A percentile compares a stretch with the other conserved stretches of the same genome.
phyloP scores from a whole-genome alignment of 2,329 filamentous ascomycete genomes.

The Colletotrichum melonis region DNA sequence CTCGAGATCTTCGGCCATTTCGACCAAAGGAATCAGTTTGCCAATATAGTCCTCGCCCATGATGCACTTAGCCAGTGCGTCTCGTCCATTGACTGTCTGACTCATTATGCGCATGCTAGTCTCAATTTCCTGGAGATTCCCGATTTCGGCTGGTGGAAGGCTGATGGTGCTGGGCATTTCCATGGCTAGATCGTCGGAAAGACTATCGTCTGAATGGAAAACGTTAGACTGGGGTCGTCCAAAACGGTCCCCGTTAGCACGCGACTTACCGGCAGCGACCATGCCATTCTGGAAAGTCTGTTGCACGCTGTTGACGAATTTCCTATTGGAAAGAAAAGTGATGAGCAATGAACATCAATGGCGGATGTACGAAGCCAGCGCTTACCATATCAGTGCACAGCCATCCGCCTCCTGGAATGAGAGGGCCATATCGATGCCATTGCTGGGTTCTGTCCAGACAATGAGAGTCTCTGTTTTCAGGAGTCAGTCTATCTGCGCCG shows the following conservation, averaged over 20 bases:
- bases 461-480: constrained; percentile 84
- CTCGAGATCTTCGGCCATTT: constrained; percentile 91
- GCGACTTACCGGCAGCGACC: constrained; percentile 67
- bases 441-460: constrained; percentile 91
- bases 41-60: constrained; percentile 87
- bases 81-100: constrained; percentile 79
- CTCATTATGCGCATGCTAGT: constrained; percentile 84
- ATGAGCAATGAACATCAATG: not conserved
- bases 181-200: constrained; percentile 86
- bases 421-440: constrained; percentile 94
- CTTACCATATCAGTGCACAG: constrained; percentile 90
- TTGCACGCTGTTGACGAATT: constrained; percentile 90
- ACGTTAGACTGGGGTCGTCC: constrained; percentile 40
- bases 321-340: constrained; percentile 64
- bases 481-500: constrained; percentile 44
- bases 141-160: constrained; percentile 83
- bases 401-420: constrained; percentile 98
- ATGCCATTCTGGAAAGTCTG: constrained; percentile 74
- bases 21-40: constrained; percentile 87
- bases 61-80: constrained; percentile 88
- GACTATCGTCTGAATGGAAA: constrained; percentile 74
- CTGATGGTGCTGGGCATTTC: constrained; percentile 78
- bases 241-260: not conserved
- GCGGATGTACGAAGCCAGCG: constrained; percentile 35
- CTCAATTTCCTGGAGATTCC: constrained; percentile 86